Percentiles rank a stretch among this genome's conserved stretches.
Evolutionary conservation across 2,329 filamentous ascomycete genomes (phyloP).

Genomic region (Aspergillus arachidicola): DNA sequence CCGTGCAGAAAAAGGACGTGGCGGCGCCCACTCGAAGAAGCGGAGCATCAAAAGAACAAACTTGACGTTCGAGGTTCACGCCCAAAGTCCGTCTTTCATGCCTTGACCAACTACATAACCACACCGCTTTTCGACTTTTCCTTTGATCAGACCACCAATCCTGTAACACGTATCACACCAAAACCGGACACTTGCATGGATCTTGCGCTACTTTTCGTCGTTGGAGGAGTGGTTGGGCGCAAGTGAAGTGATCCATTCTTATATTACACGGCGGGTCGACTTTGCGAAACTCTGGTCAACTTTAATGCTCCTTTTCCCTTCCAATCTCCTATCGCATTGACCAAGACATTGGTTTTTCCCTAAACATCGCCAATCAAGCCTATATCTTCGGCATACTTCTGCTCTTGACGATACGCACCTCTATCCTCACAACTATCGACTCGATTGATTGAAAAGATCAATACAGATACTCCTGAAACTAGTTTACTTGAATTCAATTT

Average conservation of each 20-base stretch:
- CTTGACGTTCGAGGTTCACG: conserved; percentile 10
- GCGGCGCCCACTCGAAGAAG: conserved; percentile 1
- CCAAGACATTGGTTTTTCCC: neutral
- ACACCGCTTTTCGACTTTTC: conserved; percentile 20
- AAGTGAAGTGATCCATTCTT: conserved; percentile 9
- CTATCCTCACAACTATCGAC: neutral
- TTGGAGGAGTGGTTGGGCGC: conserved; percentile 15
- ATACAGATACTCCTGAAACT: neutral
- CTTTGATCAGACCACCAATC: conserved; percentile 21
- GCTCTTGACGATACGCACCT: neutral
- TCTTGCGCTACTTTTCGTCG: conserved; percentile 14
- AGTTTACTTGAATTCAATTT: neutral
- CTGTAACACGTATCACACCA: conserved; percentile 14
- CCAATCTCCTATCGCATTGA: neutral
- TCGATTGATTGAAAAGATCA: neutral
- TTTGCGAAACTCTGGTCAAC: neutral
- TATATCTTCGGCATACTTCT: neutral
- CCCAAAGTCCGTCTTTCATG: conserved; percentile 8
- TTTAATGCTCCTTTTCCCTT: neutral
- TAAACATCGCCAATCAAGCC: neutral
- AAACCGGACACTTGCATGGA: conserved; percentile 18
- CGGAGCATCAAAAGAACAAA: neutral
- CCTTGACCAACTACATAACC: conserved; percentile 6
- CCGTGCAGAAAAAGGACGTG: conserved; percentile 1
- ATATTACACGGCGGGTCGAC: conserved; percentile 3